Evolutionary conservation across 768 basidiomycete genomes (phyloP).

Genomic region (Multifurca ochricompacta): DNA sequence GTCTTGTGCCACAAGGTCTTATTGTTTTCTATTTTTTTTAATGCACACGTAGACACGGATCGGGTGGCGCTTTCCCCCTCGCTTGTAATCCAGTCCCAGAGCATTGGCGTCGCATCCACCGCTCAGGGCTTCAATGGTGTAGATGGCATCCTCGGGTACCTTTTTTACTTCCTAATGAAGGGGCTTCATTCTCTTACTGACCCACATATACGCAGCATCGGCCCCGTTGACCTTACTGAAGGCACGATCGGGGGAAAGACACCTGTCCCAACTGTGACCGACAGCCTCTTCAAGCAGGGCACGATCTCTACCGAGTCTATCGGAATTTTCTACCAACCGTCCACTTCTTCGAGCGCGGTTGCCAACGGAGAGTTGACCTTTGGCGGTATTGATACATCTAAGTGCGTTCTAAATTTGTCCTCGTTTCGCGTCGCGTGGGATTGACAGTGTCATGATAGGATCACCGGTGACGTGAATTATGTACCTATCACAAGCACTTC

Average conservation of each 20-base stretch:
- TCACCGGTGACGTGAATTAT: slow-evolving; percentile 30
- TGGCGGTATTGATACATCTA: slow-evolving; percentile 42
- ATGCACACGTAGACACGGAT: slow-evolving; percentile 15
- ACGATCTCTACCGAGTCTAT: slow-evolving; percentile 38
- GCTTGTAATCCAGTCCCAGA: slow-evolving; percentile 26
- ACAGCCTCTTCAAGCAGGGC: slow-evolving; percentile 45
- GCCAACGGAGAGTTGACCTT: slow-evolving; percentile 51
- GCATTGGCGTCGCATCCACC: slow-evolving; percentile 31
- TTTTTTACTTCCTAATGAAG: neutral
- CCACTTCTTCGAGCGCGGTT: slow-evolving; percentile 28
- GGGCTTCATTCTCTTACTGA: neutral
- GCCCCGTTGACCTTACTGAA: slow-evolving; percentile 42
- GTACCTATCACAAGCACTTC: slow-evolving; percentile 37
- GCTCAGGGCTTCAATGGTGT: slow-evolving; percentile 27
- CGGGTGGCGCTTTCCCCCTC: slow-evolving; percentile 11
- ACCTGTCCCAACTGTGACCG: slow-evolving; percentile 47
- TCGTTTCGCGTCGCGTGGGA: slow-evolving; percentile 17
- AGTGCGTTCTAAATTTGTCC: slow-evolving; percentile 25
- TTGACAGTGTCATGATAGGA: slow-evolving; percentile 20
- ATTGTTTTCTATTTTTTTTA: slow-evolving; percentile 19
- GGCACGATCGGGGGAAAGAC: slow-evolving; percentile 35
- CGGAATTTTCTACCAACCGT: slow-evolving; percentile 47
- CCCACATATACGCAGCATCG: slow-evolving; percentile 30
- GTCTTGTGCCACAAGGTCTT: neutral
- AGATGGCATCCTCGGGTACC: slow-evolving; percentile 48